Evolutionary conservation across 2,329 filamentous ascomycete genomes (phyloP).

Genomic region (Setomelanomma holmii): DNA sequence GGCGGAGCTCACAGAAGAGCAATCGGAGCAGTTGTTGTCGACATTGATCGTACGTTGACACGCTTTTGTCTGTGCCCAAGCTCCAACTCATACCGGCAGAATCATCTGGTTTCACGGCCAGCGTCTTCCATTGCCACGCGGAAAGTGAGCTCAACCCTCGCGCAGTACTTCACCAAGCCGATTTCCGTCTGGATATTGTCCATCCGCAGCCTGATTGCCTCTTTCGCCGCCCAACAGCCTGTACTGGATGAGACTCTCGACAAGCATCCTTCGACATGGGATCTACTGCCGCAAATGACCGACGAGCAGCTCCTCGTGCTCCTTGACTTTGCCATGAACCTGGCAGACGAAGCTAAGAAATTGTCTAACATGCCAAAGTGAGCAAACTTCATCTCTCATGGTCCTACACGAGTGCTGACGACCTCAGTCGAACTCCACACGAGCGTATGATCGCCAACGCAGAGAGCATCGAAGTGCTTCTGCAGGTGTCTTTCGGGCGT

Average conservation of each 20-base stretch:
- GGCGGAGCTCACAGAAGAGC: constrained; percentile 38
- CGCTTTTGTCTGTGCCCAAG: neutral
- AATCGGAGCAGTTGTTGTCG: constrained; percentile 45
- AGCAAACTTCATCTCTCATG: constrained; percentile 7
- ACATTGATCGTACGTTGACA: constrained; percentile 40
- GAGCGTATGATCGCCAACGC: constrained; percentile 61
- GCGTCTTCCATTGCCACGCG: constrained; percentile 68
- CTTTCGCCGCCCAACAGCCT: constrained; percentile 58
- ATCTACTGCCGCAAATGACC: constrained; percentile 57
- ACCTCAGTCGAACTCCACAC: constrained; percentile 54
- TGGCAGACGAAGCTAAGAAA: constrained; percentile 73
- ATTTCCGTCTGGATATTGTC: constrained; percentile 71
- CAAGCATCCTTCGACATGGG: constrained; percentile 51
- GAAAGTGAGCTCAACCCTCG: constrained; percentile 79
- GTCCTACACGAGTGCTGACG: constrained; percentile 3
- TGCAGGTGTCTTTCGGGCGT: constrained; percentile 51
- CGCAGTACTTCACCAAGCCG: constrained; percentile 77
- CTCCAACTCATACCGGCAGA: constrained; percentile 23
- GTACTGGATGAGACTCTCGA: constrained; percentile 59
- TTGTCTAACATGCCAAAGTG: constrained; percentile 66
- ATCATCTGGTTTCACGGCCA: constrained; percentile 40
- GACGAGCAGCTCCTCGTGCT: constrained; percentile 62
- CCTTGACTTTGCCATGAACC: constrained; percentile 69
- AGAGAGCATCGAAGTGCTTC: constrained; percentile 58
- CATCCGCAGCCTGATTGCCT: constrained; percentile 68